phyloP scores from a whole-genome alignment of 306 rosid genomes.

The Vachellia pachyceras region DNA sequence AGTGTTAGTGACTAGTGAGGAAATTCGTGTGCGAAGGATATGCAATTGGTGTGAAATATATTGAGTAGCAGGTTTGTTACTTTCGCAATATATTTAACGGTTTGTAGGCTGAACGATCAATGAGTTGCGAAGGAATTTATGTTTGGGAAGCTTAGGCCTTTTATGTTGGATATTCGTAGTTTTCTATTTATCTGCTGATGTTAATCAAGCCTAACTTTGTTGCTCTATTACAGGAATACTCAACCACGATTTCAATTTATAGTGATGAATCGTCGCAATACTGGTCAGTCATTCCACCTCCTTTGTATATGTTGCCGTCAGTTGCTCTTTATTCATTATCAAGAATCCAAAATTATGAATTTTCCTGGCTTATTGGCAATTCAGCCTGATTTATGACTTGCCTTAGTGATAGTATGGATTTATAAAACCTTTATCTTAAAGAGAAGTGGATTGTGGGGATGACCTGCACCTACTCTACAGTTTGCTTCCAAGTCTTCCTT shows the following conservation, averaged over 20 bases:
- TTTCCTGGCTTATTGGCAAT: slow-evolving; percentile 7
- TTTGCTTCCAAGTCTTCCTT: not conserved
- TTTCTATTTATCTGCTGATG: not conserved
- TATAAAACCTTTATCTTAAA: not conserved
- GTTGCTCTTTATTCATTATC: not conserved
- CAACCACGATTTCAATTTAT: slow-evolving; percentile 45
- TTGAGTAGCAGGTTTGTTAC: not conserved
- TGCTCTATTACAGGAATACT: slow-evolving; percentile 31
- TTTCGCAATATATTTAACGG: no score
- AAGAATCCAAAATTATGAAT: not conserved
- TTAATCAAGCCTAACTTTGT: not conserved
- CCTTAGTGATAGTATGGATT: not conserved
- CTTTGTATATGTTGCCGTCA: not conserved
- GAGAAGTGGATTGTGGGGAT: not conserved
- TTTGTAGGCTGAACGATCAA: not conserved
- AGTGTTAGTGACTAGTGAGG: not conserved
- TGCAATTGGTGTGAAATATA: not conserved
- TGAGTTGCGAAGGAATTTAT: not conserved
- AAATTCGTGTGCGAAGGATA: not conserved
- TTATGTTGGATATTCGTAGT: not conserved
- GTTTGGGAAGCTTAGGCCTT: not conserved
- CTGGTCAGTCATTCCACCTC: slow-evolving; percentile 36
- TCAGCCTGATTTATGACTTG: not conserved
- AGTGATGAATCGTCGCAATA: slow-evolving; percentile 48
- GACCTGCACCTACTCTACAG: not conserved